These are phyloP conservation scores for Claviceps monticola DNA, from an alignment of 2,329 filamentous ascomycete genomes.

Conservation along the genomic window DNA sequence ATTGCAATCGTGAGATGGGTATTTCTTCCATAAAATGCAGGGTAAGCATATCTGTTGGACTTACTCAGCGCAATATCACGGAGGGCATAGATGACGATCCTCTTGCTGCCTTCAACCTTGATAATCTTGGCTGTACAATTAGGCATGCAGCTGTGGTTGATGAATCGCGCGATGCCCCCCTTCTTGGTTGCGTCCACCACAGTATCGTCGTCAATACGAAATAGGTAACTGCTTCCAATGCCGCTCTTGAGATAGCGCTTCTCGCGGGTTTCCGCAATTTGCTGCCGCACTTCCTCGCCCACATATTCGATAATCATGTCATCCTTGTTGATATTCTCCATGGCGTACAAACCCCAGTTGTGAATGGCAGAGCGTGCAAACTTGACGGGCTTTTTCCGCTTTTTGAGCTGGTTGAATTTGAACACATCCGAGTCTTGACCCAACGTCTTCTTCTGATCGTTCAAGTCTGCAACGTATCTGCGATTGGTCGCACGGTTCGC, in stretches of 20 bases:
- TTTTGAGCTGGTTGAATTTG: slow-evolving; percentile 97
- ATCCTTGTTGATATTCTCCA: slow-evolving; percentile 92
- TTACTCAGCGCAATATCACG: slow-evolving; percentile 89
- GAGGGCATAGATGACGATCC: slow-evolving; percentile 96
- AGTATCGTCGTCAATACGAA: slow-evolving; percentile 94
- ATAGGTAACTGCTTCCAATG: slow-evolving; percentile 93
- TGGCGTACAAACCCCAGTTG: slow-evolving; percentile 95
- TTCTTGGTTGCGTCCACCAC: slow-evolving; percentile 98
- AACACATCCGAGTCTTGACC: slow-evolving; percentile 80
- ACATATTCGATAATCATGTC: slow-evolving; percentile 99
- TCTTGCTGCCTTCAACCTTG: slow-evolving; percentile 92
- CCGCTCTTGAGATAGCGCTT: slow-evolving; percentile 86
- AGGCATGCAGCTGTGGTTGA: slow-evolving; percentile 96
- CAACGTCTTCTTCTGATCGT: slow-evolving; percentile 80
- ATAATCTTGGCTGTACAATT: slow-evolving; percentile 99
- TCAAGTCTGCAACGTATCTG: slow-evolving; percentile 84
- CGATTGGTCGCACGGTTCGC: slow-evolving; percentile 93
- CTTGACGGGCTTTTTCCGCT: slow-evolving; percentile 97
- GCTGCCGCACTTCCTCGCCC: slow-evolving; percentile 90
- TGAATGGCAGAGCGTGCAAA: slow-evolving; percentile 97
- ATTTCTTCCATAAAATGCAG: neutral
- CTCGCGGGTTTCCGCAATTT: slow-evolving; percentile 93
- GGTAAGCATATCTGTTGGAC: slow-evolving; percentile 21
- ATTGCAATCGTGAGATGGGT: neutral
- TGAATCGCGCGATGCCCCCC: slow-evolving; percentile 93